Base-by-base conservation (phyloP, 225 moss, liverwort and hornwort species). In the Takakia lepidozioides region DNA sequence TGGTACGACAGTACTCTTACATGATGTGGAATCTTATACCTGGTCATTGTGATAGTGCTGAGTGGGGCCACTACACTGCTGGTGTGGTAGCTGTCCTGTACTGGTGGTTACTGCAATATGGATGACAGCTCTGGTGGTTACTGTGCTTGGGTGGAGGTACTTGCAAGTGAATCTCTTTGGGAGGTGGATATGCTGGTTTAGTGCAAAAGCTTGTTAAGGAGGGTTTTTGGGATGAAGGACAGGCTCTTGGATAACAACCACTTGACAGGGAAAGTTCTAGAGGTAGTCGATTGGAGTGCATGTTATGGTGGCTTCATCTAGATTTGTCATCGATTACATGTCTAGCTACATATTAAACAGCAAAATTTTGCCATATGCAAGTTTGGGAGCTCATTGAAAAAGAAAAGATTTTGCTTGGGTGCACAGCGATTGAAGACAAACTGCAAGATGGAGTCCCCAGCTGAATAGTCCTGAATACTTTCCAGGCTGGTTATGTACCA, bases 1-100 rank as follows among this genome's bases (percentile, higher is more conserved):
- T 32, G 32, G 8, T 32, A 6, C 32, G 7, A 32, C 11, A 63
- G 52, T 49, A 57, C 49, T 68, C 73, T 79, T 73, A 79, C 78
- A 70, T 79, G 64, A 80, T 77, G 82, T 77, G 76, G 67, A 80
- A 80, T 72, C 70, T 85, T 72, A 78, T 62, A 51, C 80, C 85
- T 83, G 92, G 82, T 80, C 55, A 70, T 73, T 92, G 92, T 92
- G 92, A 80, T 92, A 92, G 92, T 88, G 92, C 80, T 85, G 87
- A 87, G 80, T 92, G 92, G 87, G 92, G 92, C 80, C 87, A 74
- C 63, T 73, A 60, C 55, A 54, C 65, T 67, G 43, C 49, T 66
- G 73, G 73, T 92, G 87, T 82, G 92, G 92, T 82, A 88, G 92
- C 92, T 92, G 92, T 83, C 82, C 87, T 85, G 77, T 79, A 66